phyloP scores from a whole-genome alignment of 75 land plant species.

The Chamaecyparis obtusa region DNA sequence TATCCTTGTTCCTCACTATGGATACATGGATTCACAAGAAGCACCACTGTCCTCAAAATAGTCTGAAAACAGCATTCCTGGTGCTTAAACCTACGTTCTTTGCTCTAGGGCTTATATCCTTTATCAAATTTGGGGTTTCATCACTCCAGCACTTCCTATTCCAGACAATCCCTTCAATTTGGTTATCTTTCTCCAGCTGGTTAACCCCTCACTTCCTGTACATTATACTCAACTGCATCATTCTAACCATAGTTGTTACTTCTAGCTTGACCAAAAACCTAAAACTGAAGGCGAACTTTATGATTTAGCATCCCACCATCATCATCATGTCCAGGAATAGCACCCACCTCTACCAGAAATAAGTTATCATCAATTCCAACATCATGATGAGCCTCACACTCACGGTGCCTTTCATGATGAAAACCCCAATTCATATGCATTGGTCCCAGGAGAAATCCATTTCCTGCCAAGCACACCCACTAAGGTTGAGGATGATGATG shows the following conservation, averaged over 20 bases:
- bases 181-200: conserved; percentile 29
- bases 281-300: not conserved
- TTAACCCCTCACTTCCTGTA: conserved; percentile 51
- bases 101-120: not conserved
- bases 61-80: conserved; percentile 1
- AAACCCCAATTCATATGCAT: not conserved
- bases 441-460: not conserved
- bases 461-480: not conserved
- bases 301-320: not conserved
- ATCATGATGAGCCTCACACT: not conserved
- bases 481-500: conserved; percentile 16
- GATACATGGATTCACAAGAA: not conserved
- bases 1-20: not conserved
- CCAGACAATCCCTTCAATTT: conserved; percentile 18
- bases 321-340: not conserved
- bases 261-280: conserved; percentile 26
- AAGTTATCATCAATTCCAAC: conserved; percentile 8
- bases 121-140: conserved; percentile 16
- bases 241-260: conserved; percentile 51
- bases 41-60: not conserved
- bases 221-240: conserved; percentile 50
- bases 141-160: conserved; percentile 12
- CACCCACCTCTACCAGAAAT: not conserved
- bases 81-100: not conserved
- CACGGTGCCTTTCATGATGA: not conserved